Percentiles rank a stretch among this genome's conserved stretches.
Evolutionary conservation across 2,329 filamentous ascomycete genomes (phyloP).

Genomic region (Fusarium compactum): DNA sequence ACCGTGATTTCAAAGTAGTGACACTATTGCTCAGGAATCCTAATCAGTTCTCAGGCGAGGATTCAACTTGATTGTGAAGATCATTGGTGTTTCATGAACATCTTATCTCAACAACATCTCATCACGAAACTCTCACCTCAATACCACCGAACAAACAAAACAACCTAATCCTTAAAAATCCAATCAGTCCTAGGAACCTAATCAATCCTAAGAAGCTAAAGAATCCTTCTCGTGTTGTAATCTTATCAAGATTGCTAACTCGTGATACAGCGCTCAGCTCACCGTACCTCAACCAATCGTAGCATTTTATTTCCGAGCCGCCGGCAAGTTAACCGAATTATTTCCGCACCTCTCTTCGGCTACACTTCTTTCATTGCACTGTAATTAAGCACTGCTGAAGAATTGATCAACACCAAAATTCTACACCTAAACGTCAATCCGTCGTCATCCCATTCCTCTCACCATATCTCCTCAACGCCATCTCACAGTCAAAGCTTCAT

Average conservation of each 20-base stretch:
- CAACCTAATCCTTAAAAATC: no score
- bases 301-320: not conserved
- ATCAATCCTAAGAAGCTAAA: not conserved
- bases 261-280: not conserved
- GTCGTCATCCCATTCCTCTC: not conserved
- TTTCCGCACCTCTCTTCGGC: not conserved
- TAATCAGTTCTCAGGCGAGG: no score
- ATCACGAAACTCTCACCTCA: no score
- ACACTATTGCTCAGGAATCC: no score
- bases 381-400: not conserved
- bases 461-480: not conserved
- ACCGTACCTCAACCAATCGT: not conserved
- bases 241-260: not conserved
- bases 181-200: no score
- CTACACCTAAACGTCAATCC: no score
- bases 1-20: rapidly evolving
- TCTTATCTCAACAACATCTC: no score
- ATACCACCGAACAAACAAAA: no score
- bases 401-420: not conserved
- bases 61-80: no score
- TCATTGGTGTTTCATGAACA: no score
- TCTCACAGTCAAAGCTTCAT: not conserved
- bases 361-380: not conserved
- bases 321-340: not conserved
- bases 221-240: not conserved